A percentile compares a stretch with the other conserved stretches of the same genome.
These are phyloP conservation scores for Sambucus nigra DNA, from an alignment of 129 eudicot species.

Conservation along the genomic window DNA sequence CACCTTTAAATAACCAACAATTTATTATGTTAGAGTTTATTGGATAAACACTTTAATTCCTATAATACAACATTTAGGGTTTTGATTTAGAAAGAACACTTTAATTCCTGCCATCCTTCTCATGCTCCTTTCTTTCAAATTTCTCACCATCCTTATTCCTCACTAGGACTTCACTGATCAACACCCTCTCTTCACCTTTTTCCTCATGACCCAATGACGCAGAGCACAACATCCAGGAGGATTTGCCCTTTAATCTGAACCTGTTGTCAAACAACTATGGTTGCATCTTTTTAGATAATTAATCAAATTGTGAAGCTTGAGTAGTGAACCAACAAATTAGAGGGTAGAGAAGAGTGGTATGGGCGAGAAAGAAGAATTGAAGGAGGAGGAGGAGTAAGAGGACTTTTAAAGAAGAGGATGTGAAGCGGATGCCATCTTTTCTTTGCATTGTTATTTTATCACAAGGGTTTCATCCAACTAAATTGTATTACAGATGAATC, in stretches of 20 bases:
- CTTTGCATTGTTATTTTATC: constrained; percentile 50
- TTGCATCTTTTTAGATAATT: constrained; percentile 16
- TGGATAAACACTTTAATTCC: no score
- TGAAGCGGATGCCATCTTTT: constrained; percentile 39
- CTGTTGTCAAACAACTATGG: no score
- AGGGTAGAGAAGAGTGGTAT: constrained; percentile 16
- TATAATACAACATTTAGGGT: no score
- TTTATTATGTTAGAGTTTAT: no score
- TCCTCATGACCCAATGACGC: constrained; percentile 36
- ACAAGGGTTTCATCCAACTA: no score
- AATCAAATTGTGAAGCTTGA: not conserved
- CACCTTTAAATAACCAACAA: no score
- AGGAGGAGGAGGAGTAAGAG: constrained; percentile 22
- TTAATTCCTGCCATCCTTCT: no score
- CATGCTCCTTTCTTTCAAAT: constrained; percentile 75
- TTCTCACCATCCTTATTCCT: constrained; percentile 82
- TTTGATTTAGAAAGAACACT: no score
- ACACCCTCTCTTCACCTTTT: constrained; percentile 57
- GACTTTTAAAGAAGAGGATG: constrained; percentile 41
- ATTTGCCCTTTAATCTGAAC: no score
- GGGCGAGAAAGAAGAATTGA: constrained; percentile 19
- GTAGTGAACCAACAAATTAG: constrained; percentile 17
- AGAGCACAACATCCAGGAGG: constrained; percentile 38
- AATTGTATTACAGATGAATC: no score
- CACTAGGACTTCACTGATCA: constrained; percentile 75